Percentiles rank a stretch among this genome's conserved stretches.
Evolutionary conservation across 1,284 basidiomycete genomes (phyloP).

Genomic region (Porogramme epimiltina): DNA sequence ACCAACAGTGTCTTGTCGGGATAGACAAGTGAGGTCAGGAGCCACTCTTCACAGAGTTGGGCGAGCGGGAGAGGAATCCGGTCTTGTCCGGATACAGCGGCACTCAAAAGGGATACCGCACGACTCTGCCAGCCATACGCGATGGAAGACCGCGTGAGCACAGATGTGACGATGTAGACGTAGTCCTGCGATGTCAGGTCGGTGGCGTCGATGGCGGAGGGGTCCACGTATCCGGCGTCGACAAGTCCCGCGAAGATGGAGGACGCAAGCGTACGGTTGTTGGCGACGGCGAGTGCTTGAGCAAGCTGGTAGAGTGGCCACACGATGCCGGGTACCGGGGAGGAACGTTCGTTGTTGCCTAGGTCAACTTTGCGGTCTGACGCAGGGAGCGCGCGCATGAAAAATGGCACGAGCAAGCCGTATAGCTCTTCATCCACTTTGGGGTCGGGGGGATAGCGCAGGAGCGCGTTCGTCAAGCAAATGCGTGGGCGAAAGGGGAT

Average conservation of each 20-base stretch:
- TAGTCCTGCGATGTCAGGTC: constrained; percentile 39
- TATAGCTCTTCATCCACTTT: constrained; percentile 8
- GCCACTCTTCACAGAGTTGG: constrained; percentile 15
- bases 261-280: constrained; percentile 19
- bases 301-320: constrained; percentile 24
- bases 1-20: constrained; percentile 19
- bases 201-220: constrained; percentile 39
- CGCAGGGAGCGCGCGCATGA: constrained; percentile 6
- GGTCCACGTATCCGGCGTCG: constrained; percentile 33
- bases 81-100: constrained; percentile 5
- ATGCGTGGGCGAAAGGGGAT: neutral
- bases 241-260: constrained; percentile 35
- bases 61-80: constrained; percentile 12
- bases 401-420: constrained; percentile 2
- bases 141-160: constrained; percentile 48
- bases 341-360: neutral
- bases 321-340: constrained; percentile 8
- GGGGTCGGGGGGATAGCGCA: constrained; percentile 3
- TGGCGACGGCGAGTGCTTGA: constrained; percentile 14
- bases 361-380: neutral
- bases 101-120: constrained; percentile 38
- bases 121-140: constrained; percentile 50
- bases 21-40: constrained; percentile 17
- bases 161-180: constrained; percentile 43
- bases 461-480: neutral